Evolutionary conservation across 768 basidiomycete species (phyloP), one percentile per base, ranked within the genome.

Genomic region (Lactarius pseudohatsudake): DNA sequence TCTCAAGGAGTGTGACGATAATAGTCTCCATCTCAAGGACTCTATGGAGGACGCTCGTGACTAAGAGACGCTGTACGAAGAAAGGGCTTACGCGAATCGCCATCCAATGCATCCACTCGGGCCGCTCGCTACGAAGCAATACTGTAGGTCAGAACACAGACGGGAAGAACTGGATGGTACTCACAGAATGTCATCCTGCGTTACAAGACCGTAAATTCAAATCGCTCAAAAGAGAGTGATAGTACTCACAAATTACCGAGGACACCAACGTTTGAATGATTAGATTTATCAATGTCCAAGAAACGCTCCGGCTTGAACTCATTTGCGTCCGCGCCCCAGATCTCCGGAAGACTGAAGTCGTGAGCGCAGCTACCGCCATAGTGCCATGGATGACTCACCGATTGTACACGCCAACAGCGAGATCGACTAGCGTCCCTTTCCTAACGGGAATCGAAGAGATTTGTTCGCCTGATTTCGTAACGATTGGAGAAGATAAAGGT

Each of bases 401-500:
- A 28, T 61, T 65, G 41, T 61, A 65, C 26, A 40, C 59, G 10
- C 15, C 41, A 61, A 54, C n/a, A 18, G 54, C n/a, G 20, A 65
- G 34, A 15, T 65, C 59, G 22, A 57, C 30, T 15, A 34, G 38
- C n/a, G 58, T 60, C 18, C 64, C 59, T 55, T 61, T 57, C 54
- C 11, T 47, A 5, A 65, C 26, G 8, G 53, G 64, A 55, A 65
- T 65, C 2, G 50, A 50, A 16, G 64, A 22, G 36, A 65, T 22
- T 22, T 56, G 7, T 34, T 61, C 18, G 11, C 64, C 59, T 2
- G 54, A 61, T 32, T 57, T 61, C 16, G 54, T 36, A 5, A 34
- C 57, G 15, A 61, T 57, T 4, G 64, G 64, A n/a, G 56, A 60
- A 0, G 69, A 60, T 11, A 73, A 66, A 11, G 72, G 72, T 15